These are phyloP conservation scores for Pythium grandisporangium DNA, from an alignment of 352 stramenopile species.

Conservation along the genomic window DNA sequence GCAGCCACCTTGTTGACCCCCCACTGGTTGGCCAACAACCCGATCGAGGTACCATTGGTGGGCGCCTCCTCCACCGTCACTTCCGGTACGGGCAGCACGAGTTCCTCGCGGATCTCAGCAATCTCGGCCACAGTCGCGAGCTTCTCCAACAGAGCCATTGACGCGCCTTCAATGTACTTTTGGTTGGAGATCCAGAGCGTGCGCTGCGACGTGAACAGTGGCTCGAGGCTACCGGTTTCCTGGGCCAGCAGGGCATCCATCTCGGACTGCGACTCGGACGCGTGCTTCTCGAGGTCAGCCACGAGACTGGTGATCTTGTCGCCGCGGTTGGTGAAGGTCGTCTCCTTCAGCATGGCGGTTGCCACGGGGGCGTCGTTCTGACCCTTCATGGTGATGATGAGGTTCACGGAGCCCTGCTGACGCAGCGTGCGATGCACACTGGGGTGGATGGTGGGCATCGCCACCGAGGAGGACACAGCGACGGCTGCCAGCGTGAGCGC, in stretches of 20 bases:
- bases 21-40: constrained; percentile 11
- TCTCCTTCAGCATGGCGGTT: constrained; percentile 10
- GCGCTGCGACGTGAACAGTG: constrained; percentile 6
- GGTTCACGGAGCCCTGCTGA: constrained; percentile 16
- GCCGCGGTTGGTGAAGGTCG: constrained; percentile 7
- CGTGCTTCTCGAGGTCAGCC: constrained; percentile 1
- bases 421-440: constrained; percentile 16
- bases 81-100: constrained; percentile 2
- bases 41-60: constrained; percentile 1
- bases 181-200: constrained; percentile 22
- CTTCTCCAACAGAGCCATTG: constrained; percentile 14
- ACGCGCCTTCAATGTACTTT: constrained; percentile 14
- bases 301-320: constrained; percentile 6
- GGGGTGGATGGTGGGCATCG: constrained; percentile 8
- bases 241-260: constrained; percentile 3
- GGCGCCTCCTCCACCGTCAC: neutral
- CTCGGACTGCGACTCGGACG: neutral
- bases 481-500: constrained; percentile 7
- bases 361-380: constrained; percentile 3
- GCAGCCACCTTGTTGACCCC: constrained; percentile 17
- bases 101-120: constrained; percentile 9
- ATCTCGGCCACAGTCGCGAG: constrained; percentile 7
- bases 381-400: constrained; percentile 21
- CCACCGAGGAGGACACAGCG: constrained; percentile 1
- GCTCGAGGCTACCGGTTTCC: constrained; percentile 2